phyloP scores from a whole-genome alignment of 768 basidiomycete genomes.

The Mycena rosella region DNA sequence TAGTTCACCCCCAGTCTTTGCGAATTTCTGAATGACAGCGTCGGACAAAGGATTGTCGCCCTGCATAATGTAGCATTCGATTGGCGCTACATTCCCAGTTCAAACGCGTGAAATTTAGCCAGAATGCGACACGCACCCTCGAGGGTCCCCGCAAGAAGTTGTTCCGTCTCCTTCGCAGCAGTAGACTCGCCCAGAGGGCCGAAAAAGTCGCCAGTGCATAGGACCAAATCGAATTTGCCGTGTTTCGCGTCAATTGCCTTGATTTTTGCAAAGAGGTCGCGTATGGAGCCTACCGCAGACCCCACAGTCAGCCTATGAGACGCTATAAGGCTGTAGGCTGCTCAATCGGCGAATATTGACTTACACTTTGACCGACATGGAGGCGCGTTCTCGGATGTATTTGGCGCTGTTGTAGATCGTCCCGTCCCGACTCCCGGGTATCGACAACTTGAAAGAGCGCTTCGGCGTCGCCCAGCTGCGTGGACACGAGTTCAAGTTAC shows the following conservation, averaged over 20 bases:
- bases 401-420: constrained; percentile 13
- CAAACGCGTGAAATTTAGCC: constrained; percentile 26
- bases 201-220: constrained; percentile 91
- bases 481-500: too few relatives aligned
- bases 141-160: constrained; percentile 75
- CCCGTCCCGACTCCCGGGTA: too few relatives aligned
- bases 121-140: constrained; percentile 61
- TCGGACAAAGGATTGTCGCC: constrained; percentile 83
- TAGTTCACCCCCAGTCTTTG: constrained; percentile 82
- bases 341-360: constrained; percentile 16
- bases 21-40: constrained; percentile 79
- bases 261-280: constrained; percentile 84
- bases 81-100: constrained; percentile 67
- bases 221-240: constrained; percentile 89
- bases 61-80: constrained; percentile 95
- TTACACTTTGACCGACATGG: constrained; percentile 55
- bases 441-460: too few relatives aligned
- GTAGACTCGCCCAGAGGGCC: constrained; percentile 59
- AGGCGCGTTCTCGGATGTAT: not conserved
- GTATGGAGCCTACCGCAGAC: constrained; percentile 80
- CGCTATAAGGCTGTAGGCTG: constrained; percentile 18
- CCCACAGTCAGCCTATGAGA: constrained; percentile 77
- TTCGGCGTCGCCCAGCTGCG: too few relatives aligned
- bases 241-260: constrained; percentile 90
- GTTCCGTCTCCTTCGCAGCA: constrained; percentile 62